phyloP scores from a whole-genome alignment of 805 yeast species.

The Wickerhamiella spandovensis region DNA sequence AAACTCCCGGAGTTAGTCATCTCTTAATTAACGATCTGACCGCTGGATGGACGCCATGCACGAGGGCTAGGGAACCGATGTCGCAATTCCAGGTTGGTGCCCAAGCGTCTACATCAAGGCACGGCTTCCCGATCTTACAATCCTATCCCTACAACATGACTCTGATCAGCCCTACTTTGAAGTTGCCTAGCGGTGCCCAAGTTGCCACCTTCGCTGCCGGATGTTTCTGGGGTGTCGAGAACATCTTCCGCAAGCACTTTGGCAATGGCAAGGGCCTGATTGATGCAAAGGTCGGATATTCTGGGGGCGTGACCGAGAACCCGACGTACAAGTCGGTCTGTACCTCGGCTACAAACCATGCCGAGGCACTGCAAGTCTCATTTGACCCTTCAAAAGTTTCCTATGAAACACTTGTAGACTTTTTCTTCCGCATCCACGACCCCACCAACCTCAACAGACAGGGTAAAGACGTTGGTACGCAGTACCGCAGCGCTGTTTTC shows the following conservation, averaged over 20 bases:
- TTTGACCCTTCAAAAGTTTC: constrained; percentile 58
- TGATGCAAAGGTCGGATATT: constrained; percentile 79
- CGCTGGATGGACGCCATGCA: neutral
- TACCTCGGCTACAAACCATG: constrained; percentile 60
- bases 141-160: neutral
- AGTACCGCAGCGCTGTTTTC: constrained; percentile 76
- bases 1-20: too few relatives aligned
- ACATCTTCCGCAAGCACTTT: constrained; percentile 60
- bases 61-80: neutral
- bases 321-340: constrained; percentile 68
- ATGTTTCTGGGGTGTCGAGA: constrained; percentile 49
- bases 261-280: constrained; percentile 45
- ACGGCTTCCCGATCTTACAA: too few relatives aligned
- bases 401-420: constrained; percentile 53
- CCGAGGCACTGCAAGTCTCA: constrained; percentile 74
- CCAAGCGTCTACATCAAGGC: neutral
- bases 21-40: too few relatives aligned
- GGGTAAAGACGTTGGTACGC: constrained; percentile 83
- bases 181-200: constrained; percentile 33
- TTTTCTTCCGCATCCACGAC: constrained; percentile 87
- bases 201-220: constrained; percentile 51
- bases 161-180: constrained; percentile 9
- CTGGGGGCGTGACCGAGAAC: constrained; percentile 47
- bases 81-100: neutral
- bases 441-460: constrained; percentile 76